Evolutionary conservation across 768 basidiomycete species (phyloP), one percentile per base, ranked within the genome.

Genomic region (Suillus variegatus): DNA sequence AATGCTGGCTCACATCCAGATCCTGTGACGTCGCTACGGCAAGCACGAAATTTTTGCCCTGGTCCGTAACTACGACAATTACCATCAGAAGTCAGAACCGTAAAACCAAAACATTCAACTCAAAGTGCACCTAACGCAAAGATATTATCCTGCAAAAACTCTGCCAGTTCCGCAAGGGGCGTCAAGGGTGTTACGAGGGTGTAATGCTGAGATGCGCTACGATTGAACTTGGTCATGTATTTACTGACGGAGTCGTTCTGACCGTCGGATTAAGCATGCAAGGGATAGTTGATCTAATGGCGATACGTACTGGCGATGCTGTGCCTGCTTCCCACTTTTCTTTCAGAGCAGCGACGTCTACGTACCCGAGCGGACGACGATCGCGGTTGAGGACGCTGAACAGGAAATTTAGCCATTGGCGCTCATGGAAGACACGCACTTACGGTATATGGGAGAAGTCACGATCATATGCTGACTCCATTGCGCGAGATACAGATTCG

Each of bases 381-480:
- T 85, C 81, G 62, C 81, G 82, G 70, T 91, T 88, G 36, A 97
- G 82, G 0, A 97, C 91, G 2, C 94, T 97, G 68, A 10, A 52
- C 16, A 14, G 28, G 16, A 28, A 32, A 18, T 9, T 52, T 8
- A 28, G 28, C 8, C 2, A 28, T 18, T 32, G 28, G 25, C 16
- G 28, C 25, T 4, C 25, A 7, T 4, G 9, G 28, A 5, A 52
- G 51, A 28, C 9, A 28, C 6, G 43, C 25, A 78, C 79, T 71
- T 71, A 96, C 95, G 95, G 95, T 66, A 97, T 89, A 70, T 96
- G 90, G 20, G 94, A 94, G 78, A 96, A 97, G 74, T 97, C 95
- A 41, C 94, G 88, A 69, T 97, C 95, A 70, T 95, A 97, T 0
- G 95, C 95, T 32, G 91, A 84, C 70, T 94, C 93, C 36, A 97